A percentile compares a stretch with the other conserved stretches of the same genome.
Evolutionary conservation across 495 filamentous ascomycete species (phyloP).

Genomic region (Poronia punctata): DNA sequence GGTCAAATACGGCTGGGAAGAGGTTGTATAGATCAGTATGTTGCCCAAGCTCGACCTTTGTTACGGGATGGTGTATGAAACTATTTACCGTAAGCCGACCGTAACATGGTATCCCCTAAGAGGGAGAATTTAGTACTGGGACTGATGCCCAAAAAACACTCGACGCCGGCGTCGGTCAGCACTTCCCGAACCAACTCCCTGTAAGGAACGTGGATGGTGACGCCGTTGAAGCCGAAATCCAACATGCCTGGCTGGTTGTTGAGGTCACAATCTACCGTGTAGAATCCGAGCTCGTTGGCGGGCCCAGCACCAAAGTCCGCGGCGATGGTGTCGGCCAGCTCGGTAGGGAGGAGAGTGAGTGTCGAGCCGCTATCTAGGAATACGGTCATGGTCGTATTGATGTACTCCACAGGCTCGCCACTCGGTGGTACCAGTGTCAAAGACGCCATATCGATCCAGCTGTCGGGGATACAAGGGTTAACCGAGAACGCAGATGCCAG

Average conservation of each 20-base stretch:
- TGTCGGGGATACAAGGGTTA: slow-evolving; percentile 1
- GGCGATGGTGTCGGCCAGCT: slow-evolving; percentile 55
- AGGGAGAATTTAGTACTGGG: slow-evolving; percentile 57
- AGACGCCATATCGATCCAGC: slow-evolving; percentile 55
- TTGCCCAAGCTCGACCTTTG: neutral
- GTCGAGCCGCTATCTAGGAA: slow-evolving; percentile 86
- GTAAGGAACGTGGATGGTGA: slow-evolving; percentile 59
- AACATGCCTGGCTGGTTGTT: slow-evolving; percentile 57
- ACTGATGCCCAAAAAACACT: slow-evolving; percentile 72
- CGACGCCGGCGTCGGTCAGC: slow-evolving; percentile 39
- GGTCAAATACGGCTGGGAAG: slow-evolving; percentile 39
- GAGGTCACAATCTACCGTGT: slow-evolving; percentile 64
- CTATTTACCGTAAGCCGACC: slow-evolving; percentile 67
- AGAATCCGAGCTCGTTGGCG: slow-evolving; percentile 46
- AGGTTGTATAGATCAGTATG: neutral
- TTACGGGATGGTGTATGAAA: neutral
- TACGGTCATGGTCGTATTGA: slow-evolving; percentile 50
- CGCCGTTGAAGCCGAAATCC: slow-evolving; percentile 64
- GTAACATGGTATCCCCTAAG: slow-evolving; percentile 88
- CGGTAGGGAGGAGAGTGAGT: slow-evolving; percentile 75
- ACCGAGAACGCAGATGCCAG: neutral
- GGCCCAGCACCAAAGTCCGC: slow-evolving; percentile 55
- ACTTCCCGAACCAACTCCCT: slow-evolving; percentile 46
- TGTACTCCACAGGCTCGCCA: slow-evolving; percentile 37
- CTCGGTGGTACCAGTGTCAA: slow-evolving; percentile 45